Evolutionary conservation across 129 eudicot genomes (phyloP), one percentile per base, ranked within the genome.

Genomic region (Tanacetum coccineum): DNA sequence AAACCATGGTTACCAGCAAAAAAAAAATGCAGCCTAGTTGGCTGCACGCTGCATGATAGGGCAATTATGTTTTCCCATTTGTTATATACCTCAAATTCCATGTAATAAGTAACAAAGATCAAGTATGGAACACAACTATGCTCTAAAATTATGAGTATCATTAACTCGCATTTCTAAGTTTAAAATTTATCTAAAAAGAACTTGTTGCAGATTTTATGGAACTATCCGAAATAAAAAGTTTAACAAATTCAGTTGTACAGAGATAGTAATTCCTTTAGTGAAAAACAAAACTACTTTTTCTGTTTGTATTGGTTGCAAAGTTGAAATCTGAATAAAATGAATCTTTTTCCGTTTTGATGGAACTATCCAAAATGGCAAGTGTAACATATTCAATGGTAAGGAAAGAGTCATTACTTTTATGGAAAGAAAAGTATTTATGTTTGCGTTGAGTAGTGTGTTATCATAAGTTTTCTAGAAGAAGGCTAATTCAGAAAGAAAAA

Each of bases 81-180:
- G 54, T 68, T 42, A 14, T 36, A 54, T 55, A 25, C 62, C 54
- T 56, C 52, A 69, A 40, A 55, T 56, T 21, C 65, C 74, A 42
- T 69, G 64, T 14, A 56, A 26, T 49, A 40, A 22, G 42, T 36
- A 36, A 36, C 6, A 36, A 36, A 9, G 42, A 36, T 36, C 6
- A 36, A 36, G 42, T 36, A 36, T 6, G 42, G 42, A 36, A 36
- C 42, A 36, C 42, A 36, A 10, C n/a, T 26, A 13, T 58, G 63
- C 11, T 12, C 19, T 26, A 25, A 13, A 3, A 13, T 58, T 44
- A 55, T 3, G 21, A 17, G 20, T 7, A 44, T 13, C 10, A 3
- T 42, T 21, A 46, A 64, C 44, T 55, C 54, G 21, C 56, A 19
- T 54, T 69, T 21, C 7, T 22, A 69, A 69, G 26, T 70, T 22